Base-by-base conservation (phyloP, 2,329 filamentous ascomycete genomes). In the Trichocomaceae sp. region DNA sequence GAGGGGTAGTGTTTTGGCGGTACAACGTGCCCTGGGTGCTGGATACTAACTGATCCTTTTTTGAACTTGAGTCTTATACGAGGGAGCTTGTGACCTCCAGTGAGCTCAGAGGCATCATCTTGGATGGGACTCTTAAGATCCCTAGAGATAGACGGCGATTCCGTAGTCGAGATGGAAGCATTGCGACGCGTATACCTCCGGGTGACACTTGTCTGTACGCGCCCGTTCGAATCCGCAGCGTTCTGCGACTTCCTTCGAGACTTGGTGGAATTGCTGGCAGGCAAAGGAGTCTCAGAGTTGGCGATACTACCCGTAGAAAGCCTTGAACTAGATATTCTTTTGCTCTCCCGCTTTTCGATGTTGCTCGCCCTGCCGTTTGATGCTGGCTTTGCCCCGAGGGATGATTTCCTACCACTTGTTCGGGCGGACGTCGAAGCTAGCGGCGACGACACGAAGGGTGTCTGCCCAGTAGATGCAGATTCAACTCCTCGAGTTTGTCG, bases 1-100 rank as follows among this genome's bases (percentile, higher is more conserved):
- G 79, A 79, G n/a, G 69, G 59, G 60, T 75, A 75, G 60, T 76
- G 76, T 37, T 72, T 72, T 39, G 69, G 65, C 9, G 72, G 66
- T 17, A 78, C 63, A 47, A 75, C 69, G 58, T 83, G 77, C 23
- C 72, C 72, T 13, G 80, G 80, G 59, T 82, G 77, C 22, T 77
- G 75, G 50, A 78, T 71, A 6, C 73, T 71, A 26, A 78, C 69
- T 26, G 75, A 72, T 17, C 78, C 78, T 62, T 77, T 77, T 58
- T 75, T 76, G 22, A 82, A 71, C 59, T 75, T 77, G 47, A 83
- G 75, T 52, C 75, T 67, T 47, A 74, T 55, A 50, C 70, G 64
- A 23, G 69, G 70, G 23, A 70, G 59, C 31, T 62, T 66, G 39
- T 64, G 65, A 7, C 26, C 54, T 23, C 29, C 50, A 15, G 33